Evolutionary conservation across 805 yeast species (phyloP), one percentile per base, ranked within the genome.

Genomic region (Sungouiella blattae): DNA sequence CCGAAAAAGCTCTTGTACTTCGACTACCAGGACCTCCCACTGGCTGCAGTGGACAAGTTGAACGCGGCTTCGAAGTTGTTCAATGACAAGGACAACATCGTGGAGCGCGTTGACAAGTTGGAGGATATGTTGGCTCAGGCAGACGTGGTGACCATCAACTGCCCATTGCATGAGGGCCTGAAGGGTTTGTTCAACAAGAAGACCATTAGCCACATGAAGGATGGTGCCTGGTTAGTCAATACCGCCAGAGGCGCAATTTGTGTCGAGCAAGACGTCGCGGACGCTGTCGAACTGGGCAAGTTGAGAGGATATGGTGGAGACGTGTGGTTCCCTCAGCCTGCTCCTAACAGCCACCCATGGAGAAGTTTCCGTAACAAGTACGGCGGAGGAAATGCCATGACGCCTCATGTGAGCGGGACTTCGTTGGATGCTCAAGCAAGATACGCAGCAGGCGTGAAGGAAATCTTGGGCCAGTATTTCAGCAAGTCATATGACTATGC

Each of bases 271-370:
- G 93, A 80, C 48, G 83, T 84, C 44, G 88, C 87, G 0, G 88
- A 70, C 11, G 91, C 91, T 1, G 73, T 84, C 26, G 55, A 68
- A 36, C 62, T 77, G 25, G 93, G 93, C 32, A 80, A 80, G 49
- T 57, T 84, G 32, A 69, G 81, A 50, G 91, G 89, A 34, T 84
- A 83, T 55, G 93, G 89, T 51, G 93, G 91, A 49, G 93, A 84
- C 60, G 93, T 84, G 34, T 83, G 91, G 87, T 73, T 53, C 67
- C 82, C 81, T n/a, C 94, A 84, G 61, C 94, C 94, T 28, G 85
- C 91, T 18, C 87, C 88, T 44, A 64, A 67, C 36, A 72, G 71
- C 57, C 88, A 83, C 54, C 88, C 88, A 46, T 84, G 93, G 93
- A 72, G 87, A 69, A 36, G 67, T 8, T 74, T 83, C 78, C 55